A percentile compares a stretch with the other conserved stretches of the same genome.
Evolutionary conservation across 2,329 filamentous ascomycete species (phyloP).

Genomic region (Colletotrichum cereale): DNA sequence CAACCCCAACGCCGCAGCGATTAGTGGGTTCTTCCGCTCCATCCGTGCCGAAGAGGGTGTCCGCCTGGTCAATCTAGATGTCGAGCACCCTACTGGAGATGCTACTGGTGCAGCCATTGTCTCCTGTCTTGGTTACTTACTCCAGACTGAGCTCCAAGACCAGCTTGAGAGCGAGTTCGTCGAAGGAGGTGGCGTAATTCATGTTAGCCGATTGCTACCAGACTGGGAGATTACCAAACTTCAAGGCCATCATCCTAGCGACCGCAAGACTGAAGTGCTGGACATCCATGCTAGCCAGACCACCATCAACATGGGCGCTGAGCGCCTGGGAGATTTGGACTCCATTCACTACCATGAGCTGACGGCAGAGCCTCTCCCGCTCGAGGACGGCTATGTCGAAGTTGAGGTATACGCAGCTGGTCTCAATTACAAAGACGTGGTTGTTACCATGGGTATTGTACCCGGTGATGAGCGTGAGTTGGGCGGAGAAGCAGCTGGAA

Average conservation of each 20-base stretch:
- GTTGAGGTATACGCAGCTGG: constrained; percentile 28
- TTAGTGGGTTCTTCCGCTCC: background rate
- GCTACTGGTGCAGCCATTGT: background rate
- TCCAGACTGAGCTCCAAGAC: too few species aligned
- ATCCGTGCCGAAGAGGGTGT: constrained; percentile 11
- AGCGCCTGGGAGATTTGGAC: constrained; percentile 23
- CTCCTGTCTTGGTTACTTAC: too few species aligned
- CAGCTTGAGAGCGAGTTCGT: constrained; percentile 45
- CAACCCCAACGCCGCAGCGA: constrained; percentile 41
- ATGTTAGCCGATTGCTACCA: constrained; percentile 44
- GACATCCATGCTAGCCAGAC: background rate
- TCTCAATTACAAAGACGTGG: constrained; percentile 36
- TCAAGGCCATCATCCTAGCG: constrained; percentile 1
- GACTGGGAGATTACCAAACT: constrained; percentile 42
- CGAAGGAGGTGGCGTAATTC: constrained; percentile 45
- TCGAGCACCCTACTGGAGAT: background rate
- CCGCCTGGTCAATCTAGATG: constrained; percentile 6
- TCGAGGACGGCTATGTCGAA: constrained; percentile 13
- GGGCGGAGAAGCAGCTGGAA: constrained; percentile 23
- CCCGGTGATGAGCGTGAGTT: constrained; percentile 38
- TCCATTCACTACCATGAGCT: constrained; percentile 35
- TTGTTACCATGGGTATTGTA: constrained; percentile 38
- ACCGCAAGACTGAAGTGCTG: background rate
- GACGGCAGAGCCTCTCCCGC: constrained; percentile 8
- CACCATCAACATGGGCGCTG: background rate